Evolutionary conservation across 2,329 filamentous ascomycete species (phyloP).

Genomic region (Rhynchosporium graminicola): DNA sequence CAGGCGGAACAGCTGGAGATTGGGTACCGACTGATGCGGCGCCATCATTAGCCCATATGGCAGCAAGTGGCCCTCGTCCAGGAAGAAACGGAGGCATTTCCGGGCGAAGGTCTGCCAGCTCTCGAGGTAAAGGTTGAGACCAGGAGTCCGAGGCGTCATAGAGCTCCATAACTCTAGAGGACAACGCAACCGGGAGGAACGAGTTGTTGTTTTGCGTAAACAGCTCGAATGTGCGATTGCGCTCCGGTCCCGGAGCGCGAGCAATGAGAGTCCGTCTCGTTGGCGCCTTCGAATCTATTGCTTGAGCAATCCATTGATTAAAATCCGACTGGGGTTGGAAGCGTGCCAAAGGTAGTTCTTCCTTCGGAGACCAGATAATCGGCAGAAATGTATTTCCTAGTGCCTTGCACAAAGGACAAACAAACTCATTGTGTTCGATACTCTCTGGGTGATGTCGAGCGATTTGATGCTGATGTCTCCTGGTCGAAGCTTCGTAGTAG

Average conservation of each 20-base stretch:
- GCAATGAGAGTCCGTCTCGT: slow-evolving; percentile 21
- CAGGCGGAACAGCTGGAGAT: slow-evolving; percentile 43
- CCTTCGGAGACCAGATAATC: slow-evolving; percentile 91
- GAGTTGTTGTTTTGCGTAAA: slow-evolving; percentile 36
- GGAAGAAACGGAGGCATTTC: slow-evolving; percentile 20
- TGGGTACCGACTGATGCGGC: slow-evolving; percentile 43
- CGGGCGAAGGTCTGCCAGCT: background rate
- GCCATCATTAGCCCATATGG: slow-evolving; percentile 38
- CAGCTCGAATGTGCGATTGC: slow-evolving; percentile 27
- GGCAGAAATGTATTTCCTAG: slow-evolving; percentile 93
- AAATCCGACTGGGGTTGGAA: slow-evolving; percentile 63
- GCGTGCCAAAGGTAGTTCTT: slow-evolving; percentile 78
- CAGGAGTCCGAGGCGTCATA: slow-evolving; percentile 20
- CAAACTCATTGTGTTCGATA: slow-evolving; percentile 79
- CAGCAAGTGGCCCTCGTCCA: slow-evolving; percentile 29
- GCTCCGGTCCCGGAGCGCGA: slow-evolving; percentile 12
- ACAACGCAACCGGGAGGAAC: slow-evolving; percentile 29
- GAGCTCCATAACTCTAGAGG: slow-evolving; percentile 36
- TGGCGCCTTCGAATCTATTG: slow-evolving; percentile 17
- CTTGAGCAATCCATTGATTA: slow-evolving; percentile 44
- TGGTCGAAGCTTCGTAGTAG: slow-evolving; percentile 80
- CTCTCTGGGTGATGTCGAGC: slow-evolving; percentile 90
- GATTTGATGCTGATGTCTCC: slow-evolving; percentile 88
- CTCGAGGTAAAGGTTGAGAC: background rate
- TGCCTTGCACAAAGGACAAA: slow-evolving; percentile 95